Evolutionary conservation across 768 basidiomycete genomes (phyloP).

Genomic region (Boletellus ananas): DNA sequence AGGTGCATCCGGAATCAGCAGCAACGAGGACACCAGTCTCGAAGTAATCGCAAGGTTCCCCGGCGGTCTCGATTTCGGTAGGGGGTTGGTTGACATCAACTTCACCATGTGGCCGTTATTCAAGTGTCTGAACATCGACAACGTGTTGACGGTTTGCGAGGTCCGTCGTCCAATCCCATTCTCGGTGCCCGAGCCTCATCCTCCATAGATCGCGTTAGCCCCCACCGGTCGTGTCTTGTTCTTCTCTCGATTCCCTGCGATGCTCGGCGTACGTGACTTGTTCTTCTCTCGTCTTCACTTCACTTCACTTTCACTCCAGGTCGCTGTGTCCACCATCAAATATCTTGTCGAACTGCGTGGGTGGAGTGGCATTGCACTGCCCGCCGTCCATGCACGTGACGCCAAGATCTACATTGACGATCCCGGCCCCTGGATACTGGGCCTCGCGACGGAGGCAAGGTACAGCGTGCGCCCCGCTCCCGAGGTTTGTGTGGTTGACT

Average conservation of each 20-base stretch:
- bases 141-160: constrained; percentile 91
- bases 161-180: constrained; percentile 32
- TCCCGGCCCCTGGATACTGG: constrained; percentile 96
- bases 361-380: constrained; percentile 85
- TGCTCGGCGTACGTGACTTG: constrained; percentile 66
- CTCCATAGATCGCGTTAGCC: constrained; percentile 69
- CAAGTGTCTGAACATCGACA: constrained; percentile 88
- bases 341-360: constrained; percentile 91
- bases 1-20: constrained; percentile 30
- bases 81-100: constrained; percentile 88
- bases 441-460: constrained; percentile 79
- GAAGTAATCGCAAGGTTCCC: constrained; percentile 90
- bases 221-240: constrained; percentile 86
- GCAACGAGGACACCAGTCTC: constrained; percentile 44
- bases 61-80: constrained; percentile 90
- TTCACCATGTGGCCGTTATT: constrained; percentile 98
- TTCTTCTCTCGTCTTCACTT: neutral
- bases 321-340: constrained; percentile 86
- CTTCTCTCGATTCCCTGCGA: constrained; percentile 83
- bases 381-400: constrained; percentile 83
- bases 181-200: neutral
- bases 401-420: constrained; percentile 93
- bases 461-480: constrained; percentile 70
- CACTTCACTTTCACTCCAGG: constrained; percentile 37
- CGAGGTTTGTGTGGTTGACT: constrained; percentile 84